Evolutionary conservation across 805 yeast genomes (phyloP).

Genomic region (Pichia californica): DNA sequence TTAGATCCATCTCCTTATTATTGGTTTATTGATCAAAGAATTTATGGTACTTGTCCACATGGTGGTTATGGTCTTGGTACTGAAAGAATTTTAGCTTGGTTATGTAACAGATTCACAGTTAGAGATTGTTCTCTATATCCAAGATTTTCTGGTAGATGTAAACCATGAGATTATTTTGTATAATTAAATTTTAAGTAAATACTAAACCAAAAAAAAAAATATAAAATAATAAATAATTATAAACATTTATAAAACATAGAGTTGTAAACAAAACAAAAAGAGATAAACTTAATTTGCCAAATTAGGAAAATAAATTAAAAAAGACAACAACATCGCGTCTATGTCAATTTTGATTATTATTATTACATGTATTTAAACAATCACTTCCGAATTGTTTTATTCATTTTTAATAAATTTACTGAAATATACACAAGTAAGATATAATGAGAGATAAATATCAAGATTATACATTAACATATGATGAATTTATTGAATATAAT

Average conservation of each 20-base stretch:
- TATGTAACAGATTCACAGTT: slow-evolving; percentile 95
- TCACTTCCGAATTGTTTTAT: too few relatives aligned
- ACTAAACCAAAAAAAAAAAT: too few relatives aligned
- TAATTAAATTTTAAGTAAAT: background rate
- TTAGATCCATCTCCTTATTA: slow-evolving; percentile 79
- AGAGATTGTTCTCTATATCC: slow-evolving; percentile 98
- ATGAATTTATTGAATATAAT: slow-evolving; percentile 1
- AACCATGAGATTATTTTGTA: slow-evolving; percentile 49
- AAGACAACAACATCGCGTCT: too few relatives aligned
- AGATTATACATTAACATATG: background rate
- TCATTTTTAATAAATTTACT: too few relatives aligned
- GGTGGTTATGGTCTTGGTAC: slow-evolving; percentile 99
- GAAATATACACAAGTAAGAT: background rate
- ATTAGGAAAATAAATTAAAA: too few relatives aligned
- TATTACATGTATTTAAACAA: too few relatives aligned
- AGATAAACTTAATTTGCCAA: too few relatives aligned
- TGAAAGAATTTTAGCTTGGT: slow-evolving; percentile 97
- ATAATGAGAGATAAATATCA: background rate
- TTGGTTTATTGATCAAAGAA: slow-evolving; percentile 94
- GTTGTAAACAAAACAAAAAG: too few relatives aligned
- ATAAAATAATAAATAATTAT: too few relatives aligned
- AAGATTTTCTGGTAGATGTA: slow-evolving; percentile 96
- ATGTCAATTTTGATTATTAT: too few relatives aligned
- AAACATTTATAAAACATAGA: too few relatives aligned
- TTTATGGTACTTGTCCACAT: slow-evolving; percentile 96